These are phyloP conservation scores for Penicillium sp. DNA, from an alignment of 2,329 filamentous ascomycete genomes.

Conservation along the genomic window DNA sequence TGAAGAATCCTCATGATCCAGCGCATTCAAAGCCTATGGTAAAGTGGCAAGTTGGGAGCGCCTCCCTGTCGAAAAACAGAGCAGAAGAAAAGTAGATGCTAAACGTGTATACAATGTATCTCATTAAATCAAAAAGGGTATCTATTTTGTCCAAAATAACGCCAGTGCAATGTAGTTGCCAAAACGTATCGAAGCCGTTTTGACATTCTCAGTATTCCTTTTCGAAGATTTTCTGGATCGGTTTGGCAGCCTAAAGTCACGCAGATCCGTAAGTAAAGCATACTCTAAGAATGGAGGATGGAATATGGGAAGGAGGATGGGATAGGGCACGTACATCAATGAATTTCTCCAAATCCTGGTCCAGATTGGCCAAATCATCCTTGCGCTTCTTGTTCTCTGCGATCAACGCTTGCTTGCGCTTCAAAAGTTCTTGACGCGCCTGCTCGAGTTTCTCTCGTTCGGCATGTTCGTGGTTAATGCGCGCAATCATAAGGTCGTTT, in stretches of 20 bases:
- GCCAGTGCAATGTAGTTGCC: conserved; percentile 27
- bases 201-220: conserved; percentile 58
- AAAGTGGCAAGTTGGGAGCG: background rate
- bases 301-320: too few species aligned
- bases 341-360: conserved; percentile 90
- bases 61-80: background rate
- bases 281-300: background rate
- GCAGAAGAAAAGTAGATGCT: background rate
- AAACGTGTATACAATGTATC: background rate
- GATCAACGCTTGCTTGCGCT: conserved; percentile 70
- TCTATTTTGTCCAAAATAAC: conserved; percentile 35
- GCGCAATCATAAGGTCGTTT: conserved; percentile 81
- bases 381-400: conserved; percentile 88
- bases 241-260: conserved; percentile 71
- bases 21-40: background rate
- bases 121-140: conserved; percentile 28
- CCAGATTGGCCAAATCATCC: conserved; percentile 86
- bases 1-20: too few species aligned
- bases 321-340: conserved; percentile 68
- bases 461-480: conserved; percentile 86
- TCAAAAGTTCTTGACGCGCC: conserved; percentile 75
- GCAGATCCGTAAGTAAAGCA: conserved; percentile 14
- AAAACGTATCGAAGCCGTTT: conserved; percentile 10
- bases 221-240: conserved; percentile 83
- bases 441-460: conserved; percentile 86